Percentiles rank a stretch among this genome's conserved stretches.
These are phyloP conservation scores for Neohortaea acidophila DNA, from an alignment of 495 filamentous ascomycete species.

Conservation along the genomic window DNA sequence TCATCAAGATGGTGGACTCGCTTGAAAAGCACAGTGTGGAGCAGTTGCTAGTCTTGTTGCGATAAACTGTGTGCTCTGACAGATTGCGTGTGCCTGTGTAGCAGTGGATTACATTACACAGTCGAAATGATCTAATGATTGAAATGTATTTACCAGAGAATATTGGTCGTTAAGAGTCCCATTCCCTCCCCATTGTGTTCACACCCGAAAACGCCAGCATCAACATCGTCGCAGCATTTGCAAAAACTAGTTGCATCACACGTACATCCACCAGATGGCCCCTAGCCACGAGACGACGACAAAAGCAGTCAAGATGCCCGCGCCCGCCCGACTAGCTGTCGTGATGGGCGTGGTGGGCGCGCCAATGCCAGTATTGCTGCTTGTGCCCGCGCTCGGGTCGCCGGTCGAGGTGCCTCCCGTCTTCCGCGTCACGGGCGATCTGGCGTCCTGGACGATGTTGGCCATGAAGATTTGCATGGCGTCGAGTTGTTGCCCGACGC, in stretches of 20 bases:
- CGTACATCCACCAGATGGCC: slow-evolving; percentile 27
- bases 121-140: too few relatives aligned
- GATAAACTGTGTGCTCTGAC: too few relatives aligned
- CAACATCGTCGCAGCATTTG: too few relatives aligned
- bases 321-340: slow-evolving; percentile 25
- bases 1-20: slow-evolving; percentile 10
- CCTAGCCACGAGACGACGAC: slow-evolving; percentile 21
- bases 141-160: too few relatives aligned
- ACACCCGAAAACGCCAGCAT: too few relatives aligned
- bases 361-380: background rate
- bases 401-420: slow-evolving; percentile 25
- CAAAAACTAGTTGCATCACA: too few relatives aligned
- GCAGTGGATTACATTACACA: too few relatives aligned
- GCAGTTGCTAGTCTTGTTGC: slow-evolving; percentile 11
- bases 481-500: slow-evolving; percentile 53
- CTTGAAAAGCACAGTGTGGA: slow-evolving; percentile 9
- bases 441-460: slow-evolving; percentile 29
- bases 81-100: too few relatives aligned
- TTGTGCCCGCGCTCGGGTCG: slow-evolving; percentile 21
- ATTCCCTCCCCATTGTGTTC: too few relatives aligned
- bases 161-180: too few relatives aligned
- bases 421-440: slow-evolving; percentile 21
- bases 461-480: slow-evolving; percentile 55
- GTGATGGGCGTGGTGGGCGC: slow-evolving; percentile 17
- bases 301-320: slow-evolving; percentile 25